These are phyloP conservation scores for Epichloe coenophiala DNA, from an alignment of 2,329 filamentous ascomycete species.

Conservation along the genomic window DNA sequence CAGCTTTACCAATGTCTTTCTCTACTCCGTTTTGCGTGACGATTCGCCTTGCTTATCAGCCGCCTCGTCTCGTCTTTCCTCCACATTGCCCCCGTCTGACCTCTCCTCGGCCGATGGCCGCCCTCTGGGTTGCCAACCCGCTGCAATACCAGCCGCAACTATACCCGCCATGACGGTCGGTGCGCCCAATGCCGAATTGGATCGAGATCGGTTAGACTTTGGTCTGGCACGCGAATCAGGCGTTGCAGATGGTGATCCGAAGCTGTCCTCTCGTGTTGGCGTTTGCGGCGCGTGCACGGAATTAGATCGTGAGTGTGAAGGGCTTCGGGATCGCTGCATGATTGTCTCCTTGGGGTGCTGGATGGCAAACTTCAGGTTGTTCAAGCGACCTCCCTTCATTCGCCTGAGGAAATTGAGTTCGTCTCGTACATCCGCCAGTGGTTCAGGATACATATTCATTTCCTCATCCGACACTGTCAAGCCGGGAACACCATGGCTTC, in stretches of 20 bases:
- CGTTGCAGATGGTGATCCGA: conserved; percentile 35
- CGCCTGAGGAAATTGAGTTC: conserved; percentile 70
- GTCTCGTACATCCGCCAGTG: conserved; percentile 61
- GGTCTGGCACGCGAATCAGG: conserved; percentile 52
- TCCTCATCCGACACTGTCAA: conserved; percentile 54
- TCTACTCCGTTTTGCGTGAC: conserved; percentile 14
- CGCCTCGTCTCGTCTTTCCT: conserved; percentile 7
- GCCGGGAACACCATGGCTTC: conserved; percentile 32
- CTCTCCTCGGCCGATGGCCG: conserved; percentile 20
- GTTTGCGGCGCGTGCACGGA: conserved; percentile 49
- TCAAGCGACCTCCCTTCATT: conserved; percentile 69
- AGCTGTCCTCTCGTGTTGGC: conserved; percentile 44
- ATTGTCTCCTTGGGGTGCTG: conserved; percentile 61
- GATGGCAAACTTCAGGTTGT: conserved; percentile 67
- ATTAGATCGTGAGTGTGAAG: conserved; percentile 50
- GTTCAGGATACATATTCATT: conserved; percentile 56
- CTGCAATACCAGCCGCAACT: conserved; percentile 62
- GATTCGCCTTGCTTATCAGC: conserved; percentile 9
- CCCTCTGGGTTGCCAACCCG: conserved; percentile 62
- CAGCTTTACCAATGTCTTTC: neutral
- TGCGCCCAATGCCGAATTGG: conserved; percentile 59
- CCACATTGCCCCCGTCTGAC: conserved; percentile 5
- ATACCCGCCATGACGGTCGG: conserved; percentile 75
- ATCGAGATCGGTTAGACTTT: conserved; percentile 50
- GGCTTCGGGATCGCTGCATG: conserved; percentile 46